phyloP scores from a whole-genome alignment of 2,329 filamentous ascomycete genomes.

The Aspergillus sp. region DNA sequence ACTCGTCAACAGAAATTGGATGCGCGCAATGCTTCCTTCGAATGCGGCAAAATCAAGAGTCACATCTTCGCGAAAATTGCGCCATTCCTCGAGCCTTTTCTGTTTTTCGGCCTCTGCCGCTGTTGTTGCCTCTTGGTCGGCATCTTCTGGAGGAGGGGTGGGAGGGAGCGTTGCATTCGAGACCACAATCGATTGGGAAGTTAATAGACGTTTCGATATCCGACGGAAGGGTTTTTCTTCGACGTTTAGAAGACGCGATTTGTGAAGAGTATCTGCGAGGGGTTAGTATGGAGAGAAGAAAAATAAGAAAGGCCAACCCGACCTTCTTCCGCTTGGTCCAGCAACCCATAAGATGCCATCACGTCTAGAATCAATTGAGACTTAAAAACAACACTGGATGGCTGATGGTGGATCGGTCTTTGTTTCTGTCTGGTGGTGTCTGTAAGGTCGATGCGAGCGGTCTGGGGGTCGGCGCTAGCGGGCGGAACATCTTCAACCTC shows the following conservation, averaged over 20 bases:
- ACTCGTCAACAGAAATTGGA: conserved; percentile 79
- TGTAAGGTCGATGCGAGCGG: conserved; percentile 13
- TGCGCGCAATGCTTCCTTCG: conserved; percentile 77
- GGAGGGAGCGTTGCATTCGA: conserved; percentile 52
- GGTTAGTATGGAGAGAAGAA: conserved; percentile 12
- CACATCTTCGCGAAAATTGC: conserved; percentile 75
- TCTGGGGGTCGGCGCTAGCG: conserved; percentile 12
- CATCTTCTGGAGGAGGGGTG: conserved; percentile 63
- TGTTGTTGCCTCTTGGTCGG: conserved; percentile 37
- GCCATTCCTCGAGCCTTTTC: conserved; percentile 51
- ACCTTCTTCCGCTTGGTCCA: conserved; percentile 64
- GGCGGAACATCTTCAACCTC: neutral
- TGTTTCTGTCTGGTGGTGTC: too few species aligned
- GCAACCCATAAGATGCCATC: conserved; percentile 59
- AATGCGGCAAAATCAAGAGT: conserved; percentile 85
- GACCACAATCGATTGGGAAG: conserved; percentile 60
- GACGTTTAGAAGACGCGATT: conserved; percentile 77
- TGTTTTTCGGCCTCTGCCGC: conserved; percentile 46
- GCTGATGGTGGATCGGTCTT: too few species aligned
- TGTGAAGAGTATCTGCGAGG: conserved; percentile 70
- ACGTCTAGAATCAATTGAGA: conserved; percentile 6
- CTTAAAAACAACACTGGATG: too few species aligned
- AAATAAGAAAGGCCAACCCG: neutral
- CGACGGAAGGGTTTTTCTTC: conserved; percentile 92
- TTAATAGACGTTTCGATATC: conserved; percentile 74